Conservation (phyloP, 2,329 filamentous ascomycete genomes). For the Clarireedia monteithiana region DNA sequence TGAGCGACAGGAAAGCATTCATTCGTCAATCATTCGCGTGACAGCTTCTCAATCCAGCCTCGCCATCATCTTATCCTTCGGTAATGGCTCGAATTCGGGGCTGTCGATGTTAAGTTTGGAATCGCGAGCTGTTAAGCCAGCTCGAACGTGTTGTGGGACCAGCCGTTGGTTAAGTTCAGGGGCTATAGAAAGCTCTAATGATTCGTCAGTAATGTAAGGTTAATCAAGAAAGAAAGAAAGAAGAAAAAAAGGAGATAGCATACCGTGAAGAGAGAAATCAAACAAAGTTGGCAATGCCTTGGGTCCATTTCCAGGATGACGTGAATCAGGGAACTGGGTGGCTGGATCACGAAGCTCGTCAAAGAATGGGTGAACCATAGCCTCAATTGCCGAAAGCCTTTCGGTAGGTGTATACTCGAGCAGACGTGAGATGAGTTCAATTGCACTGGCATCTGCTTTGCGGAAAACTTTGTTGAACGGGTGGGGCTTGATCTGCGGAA, state of each 20-base stretch:
- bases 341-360: conserved; percentile 89
- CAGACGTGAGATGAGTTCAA: conserved; percentile 87
- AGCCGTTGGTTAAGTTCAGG: conserved; percentile 81
- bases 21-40: conserved; percentile 27
- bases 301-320: conserved; percentile 67
- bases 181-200: conserved; percentile 86
- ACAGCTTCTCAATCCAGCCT: conserved; percentile 71
- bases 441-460: conserved; percentile 86
- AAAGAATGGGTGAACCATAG: conserved; percentile 98
- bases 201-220: neutral
- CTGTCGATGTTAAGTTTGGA: conserved; percentile 58
- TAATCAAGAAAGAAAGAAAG: neutral
- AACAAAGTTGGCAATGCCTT: conserved; percentile 84
- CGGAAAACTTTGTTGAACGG: conserved; percentile 99
- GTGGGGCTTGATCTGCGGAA: conserved; percentile 98
- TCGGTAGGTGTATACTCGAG: conserved; percentile 97
- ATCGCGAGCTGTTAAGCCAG: conserved; percentile 65
- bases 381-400: conserved; percentile 84
- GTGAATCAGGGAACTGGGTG: conserved; percentile 88
- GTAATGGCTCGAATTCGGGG: conserved; percentile 84
- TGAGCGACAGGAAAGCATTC: conserved; percentile 29
- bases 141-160: conserved; percentile 74
- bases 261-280: conserved; percentile 91
- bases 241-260: conserved; percentile 26
- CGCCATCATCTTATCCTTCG: conserved; percentile 95